Conservation (phyloP, 768 basidiomycete genomes). For the Mycena floridula region DNA sequence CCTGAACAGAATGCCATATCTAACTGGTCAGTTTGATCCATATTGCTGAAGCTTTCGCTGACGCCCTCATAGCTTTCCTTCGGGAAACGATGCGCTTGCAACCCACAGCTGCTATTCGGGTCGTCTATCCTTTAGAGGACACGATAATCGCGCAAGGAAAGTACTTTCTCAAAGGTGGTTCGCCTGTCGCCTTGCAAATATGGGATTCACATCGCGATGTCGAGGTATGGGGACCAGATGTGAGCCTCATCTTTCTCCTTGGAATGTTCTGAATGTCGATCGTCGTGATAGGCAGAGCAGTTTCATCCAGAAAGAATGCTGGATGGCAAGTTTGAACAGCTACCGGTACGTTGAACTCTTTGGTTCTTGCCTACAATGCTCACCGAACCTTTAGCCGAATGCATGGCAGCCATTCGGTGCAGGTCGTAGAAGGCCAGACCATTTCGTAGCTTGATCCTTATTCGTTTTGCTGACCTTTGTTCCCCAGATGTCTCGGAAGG, state of each 20-base stretch:
- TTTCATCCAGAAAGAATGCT: constrained; percentile 2
- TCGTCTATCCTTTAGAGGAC: constrained; percentile 1
- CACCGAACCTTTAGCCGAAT: too few relatives aligned
- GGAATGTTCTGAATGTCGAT: not conserved
- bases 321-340: too few relatives aligned
- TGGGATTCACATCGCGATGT: constrained; percentile 3
- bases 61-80: not conserved
- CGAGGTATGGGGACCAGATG: constrained; percentile 3
- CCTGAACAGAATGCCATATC: constrained; percentile 28
- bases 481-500: too few relatives aligned
- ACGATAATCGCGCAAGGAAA: constrained; percentile 1
- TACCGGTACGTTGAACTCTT: too few relatives aligned
- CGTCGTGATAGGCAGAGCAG: not conserved
- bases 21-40: constrained; percentile 18
- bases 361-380: too few relatives aligned
- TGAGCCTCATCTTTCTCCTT: not conserved
- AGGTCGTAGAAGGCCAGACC: too few relatives aligned
- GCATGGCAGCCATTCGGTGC: too few relatives aligned
- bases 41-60: too few relatives aligned
- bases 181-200: constrained; percentile 1
- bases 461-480: too few relatives aligned
- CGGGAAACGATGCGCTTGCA: constrained; percentile 4
- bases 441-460: too few relatives aligned
- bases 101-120: constrained; percentile 2
- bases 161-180: constrained; percentile 1